phyloP scores from a whole-genome alignment of 73 alveolate genomes.

The Stentor coeruleus region DNA sequence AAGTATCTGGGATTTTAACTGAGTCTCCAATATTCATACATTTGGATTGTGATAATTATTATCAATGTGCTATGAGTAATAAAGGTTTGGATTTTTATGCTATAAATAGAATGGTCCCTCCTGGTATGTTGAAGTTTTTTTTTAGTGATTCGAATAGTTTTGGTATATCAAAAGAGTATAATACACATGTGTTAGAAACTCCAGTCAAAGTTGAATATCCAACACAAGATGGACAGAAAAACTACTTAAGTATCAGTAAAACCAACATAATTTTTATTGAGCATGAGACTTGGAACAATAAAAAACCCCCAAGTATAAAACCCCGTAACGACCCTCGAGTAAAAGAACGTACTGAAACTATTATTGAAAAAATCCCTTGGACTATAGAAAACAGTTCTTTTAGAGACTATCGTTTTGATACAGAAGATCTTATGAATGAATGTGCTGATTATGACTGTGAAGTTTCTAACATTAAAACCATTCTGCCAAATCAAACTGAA shows the following conservation, averaged over 20 bases:
- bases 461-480: too few species aligned
- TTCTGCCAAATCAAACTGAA: slow-evolving; percentile 34
- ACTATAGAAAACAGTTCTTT: slow-evolving; percentile 39
- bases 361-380: slow-evolving; percentile 2
- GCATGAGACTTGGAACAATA: background rate
- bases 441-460: slow-evolving; percentile 92
- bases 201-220: background rate
- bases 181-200: background rate
- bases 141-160: slow-evolving; percentile 45
- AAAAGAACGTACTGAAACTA: background rate
- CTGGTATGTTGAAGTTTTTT: background rate
- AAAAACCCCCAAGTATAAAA: background rate
- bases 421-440: slow-evolving; percentile 44
- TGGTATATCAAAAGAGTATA: slow-evolving; percentile 30
- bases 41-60: slow-evolving; percentile 3
- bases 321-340: background rate
- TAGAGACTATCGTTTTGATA: slow-evolving; percentile 63
- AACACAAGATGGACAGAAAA: background rate
- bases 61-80: background rate
- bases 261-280: background rate
- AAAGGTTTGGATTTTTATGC: background rate
- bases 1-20: background rate
- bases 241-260: too few species aligned
- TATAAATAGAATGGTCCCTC: background rate
- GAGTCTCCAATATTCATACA: background rate